These are phyloP conservation scores for Boletus rex-veris DNA, from an alignment of 768 basidiomycete species.

Conservation along the genomic window DNA sequence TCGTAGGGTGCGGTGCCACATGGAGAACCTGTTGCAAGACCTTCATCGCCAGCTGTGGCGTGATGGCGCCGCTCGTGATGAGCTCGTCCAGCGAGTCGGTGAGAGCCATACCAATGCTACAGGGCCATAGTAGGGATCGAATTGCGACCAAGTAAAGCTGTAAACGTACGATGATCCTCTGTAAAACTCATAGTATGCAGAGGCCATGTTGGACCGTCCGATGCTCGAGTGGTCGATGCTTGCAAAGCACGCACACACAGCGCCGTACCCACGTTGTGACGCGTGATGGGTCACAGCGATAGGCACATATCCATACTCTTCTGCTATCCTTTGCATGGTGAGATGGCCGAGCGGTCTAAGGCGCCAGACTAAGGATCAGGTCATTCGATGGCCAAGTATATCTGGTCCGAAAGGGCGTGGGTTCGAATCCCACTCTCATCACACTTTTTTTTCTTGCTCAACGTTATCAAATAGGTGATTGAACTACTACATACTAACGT, in stretches of 20 bases:
- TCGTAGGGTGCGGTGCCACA: constrained; percentile 9
- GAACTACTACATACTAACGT: too few relatives aligned
- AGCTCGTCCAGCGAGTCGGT: constrained; percentile 98
- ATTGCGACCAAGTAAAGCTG: background rate
- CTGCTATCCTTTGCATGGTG: background rate
- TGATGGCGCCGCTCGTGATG: constrained; percentile 94
- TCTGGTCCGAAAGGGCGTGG: constrained; percentile 42
- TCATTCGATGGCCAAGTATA: constrained; percentile 27
- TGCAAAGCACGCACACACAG: background rate
- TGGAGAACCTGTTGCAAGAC: constrained; percentile 88
- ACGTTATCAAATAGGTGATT: too few relatives aligned
- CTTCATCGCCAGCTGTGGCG: constrained; percentile 97
- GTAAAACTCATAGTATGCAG: constrained; percentile 92
- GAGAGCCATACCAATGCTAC: constrained; percentile 93
- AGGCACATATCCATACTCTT: background rate
- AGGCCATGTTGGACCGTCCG: constrained; percentile 49
- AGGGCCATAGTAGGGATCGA: background rate
- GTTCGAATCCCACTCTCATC: constrained; percentile 42
- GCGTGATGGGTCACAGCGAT: constrained; percentile 18
- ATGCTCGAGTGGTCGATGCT: constrained; percentile 6
- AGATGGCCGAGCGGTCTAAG: constrained; percentile 63
- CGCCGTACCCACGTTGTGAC: constrained; percentile 11
- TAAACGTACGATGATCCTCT: constrained; percentile 80
- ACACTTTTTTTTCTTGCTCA: constrained; percentile 1
- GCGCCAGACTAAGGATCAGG: constrained; percentile 56